Percentiles rank a stretch among this genome's conserved stretches.
These are phyloP conservation scores for Bimuria novae-zelandiae DNA, from an alignment of 2,329 filamentous ascomycete species.

Conservation along the genomic window DNA sequence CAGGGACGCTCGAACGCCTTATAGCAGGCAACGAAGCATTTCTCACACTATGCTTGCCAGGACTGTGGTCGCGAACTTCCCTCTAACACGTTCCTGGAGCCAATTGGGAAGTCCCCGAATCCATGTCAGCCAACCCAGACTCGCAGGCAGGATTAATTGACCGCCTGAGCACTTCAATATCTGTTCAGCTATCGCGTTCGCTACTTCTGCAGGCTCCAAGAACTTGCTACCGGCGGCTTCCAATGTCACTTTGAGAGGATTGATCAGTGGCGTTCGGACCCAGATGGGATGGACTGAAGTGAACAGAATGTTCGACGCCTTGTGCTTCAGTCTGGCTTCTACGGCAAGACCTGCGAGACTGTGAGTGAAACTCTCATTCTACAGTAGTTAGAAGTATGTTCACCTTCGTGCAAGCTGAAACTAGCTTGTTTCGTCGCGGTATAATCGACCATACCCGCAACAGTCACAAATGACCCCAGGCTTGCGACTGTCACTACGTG, in stretches of 20 bases:
- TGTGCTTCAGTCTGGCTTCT: slow-evolving; percentile 47
- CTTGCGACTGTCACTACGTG: too few species aligned
- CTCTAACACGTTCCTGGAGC: slow-evolving; percentile 50
- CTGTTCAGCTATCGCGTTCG: slow-evolving; percentile 49
- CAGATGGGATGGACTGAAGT: slow-evolving; percentile 51
- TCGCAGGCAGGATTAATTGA: slow-evolving; percentile 47
- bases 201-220: slow-evolving; percentile 46
- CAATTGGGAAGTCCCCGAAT: slow-evolving; percentile 54
- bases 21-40: not conserved
- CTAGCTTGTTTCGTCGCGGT: too few species aligned
- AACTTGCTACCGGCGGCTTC: slow-evolving; percentile 33
- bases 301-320: slow-evolving; percentile 48
- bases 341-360: slow-evolving; percentile 46
- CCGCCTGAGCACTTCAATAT: slow-evolving; percentile 46
- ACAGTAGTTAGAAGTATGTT: slow-evolving; percentile 3
- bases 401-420: too few species aligned
- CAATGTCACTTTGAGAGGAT: slow-evolving; percentile 39
- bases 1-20: not conserved
- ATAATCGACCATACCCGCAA: too few species aligned
- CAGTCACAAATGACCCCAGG: too few species aligned
- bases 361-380: slow-evolving; percentile 46
- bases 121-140: slow-evolving; percentile 24
- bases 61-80: slow-evolving; percentile 23
- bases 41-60: slow-evolving; percentile 13
- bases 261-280: slow-evolving; percentile 48